Evolutionary conservation across 1,284 basidiomycete genomes (phyloP).

Genomic region (Pascua sp.): DNA sequence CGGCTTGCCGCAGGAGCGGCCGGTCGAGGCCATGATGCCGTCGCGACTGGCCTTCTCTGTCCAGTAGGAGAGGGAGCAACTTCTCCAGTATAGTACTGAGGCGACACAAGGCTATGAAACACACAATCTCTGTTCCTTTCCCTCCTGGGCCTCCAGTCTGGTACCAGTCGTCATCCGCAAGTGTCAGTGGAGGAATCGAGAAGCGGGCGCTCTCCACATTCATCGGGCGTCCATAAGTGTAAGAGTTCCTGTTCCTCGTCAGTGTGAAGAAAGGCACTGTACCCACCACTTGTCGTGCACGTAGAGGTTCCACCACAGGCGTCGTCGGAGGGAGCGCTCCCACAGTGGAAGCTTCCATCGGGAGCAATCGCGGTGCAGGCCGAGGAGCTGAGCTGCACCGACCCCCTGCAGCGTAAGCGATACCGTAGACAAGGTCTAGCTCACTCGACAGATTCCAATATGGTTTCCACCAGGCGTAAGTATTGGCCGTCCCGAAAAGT

Average conservation of each 20-base stretch:
- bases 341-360: conserved; percentile 25
- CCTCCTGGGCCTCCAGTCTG: background rate
- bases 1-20: conserved; percentile 10
- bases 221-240: conserved; percentile 19
- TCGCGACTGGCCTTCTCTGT: conserved; percentile 1
- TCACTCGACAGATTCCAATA: conserved; percentile 18
- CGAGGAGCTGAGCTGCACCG: conserved; percentile 22
- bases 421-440: background rate
- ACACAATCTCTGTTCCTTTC: conserved; percentile 5
- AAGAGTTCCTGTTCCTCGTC: conserved; percentile 12
- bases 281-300: conserved; percentile 25
- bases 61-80: conserved; percentile 15
- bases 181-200: conserved; percentile 11
- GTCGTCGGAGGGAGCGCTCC: conserved; percentile 23
- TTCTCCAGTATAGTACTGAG: conserved; percentile 13
- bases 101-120: conserved; percentile 15
- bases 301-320: conserved; percentile 28
- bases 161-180: conserved; percentile 13
- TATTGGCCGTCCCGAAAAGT: conserved; percentile 23
- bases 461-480: conserved; percentile 26
- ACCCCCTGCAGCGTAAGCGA: conserved; percentile 10
- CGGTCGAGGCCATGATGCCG: conserved; percentile 7
- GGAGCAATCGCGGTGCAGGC: conserved; percentile 27
- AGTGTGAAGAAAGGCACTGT: background rate
- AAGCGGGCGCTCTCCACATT: conserved; percentile 11